Base-by-base conservation (phyloP, 2,329 filamentous ascomycete species). In the Talaromyces pinophilus region DNA sequence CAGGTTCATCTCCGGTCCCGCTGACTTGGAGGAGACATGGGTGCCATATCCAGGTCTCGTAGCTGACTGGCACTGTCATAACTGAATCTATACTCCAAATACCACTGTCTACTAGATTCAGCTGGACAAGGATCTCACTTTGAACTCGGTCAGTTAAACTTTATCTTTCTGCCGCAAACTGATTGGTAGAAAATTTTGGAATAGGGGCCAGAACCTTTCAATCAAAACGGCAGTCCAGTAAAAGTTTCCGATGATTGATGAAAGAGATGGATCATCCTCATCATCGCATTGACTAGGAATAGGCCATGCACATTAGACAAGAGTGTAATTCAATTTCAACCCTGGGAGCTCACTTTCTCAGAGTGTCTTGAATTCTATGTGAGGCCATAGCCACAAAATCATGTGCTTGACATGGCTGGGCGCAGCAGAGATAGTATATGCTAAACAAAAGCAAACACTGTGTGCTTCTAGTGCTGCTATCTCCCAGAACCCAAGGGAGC, bases 371-470 rank as follows among this genome's bases (percentile, higher is more conserved):
- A 33, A 54, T 54, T 54, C 62, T 61, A 30, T 33, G 59, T n/a
- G 67, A 68, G 0, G 67, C 67, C 46, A 68, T 67, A 17, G 28
- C 35, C 11, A 67, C 44, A 30, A 57, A 67, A n/a, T 68, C 64
- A 30, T 67, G 67, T 4, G 67, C 64, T 40, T 54, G 64, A 17
- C 46, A 67, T 5, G 67, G 67, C 19, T 42, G 61, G 11, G 46
- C 52, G 35, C 2, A 17, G 61, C 64, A 67, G 11, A 64, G 35
- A 33, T 63, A 40, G 33, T 68, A 68, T 17, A 68, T 42, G 22
- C 42, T 44, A 22, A 68, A 52, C 15, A 67, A 54, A 54, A 54
- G 50, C 50, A 30, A 54, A 54, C 50, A 54, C 50, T 54, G 50
- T 54, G 4, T 54, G 50, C 50, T 54, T 54, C 50, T 54, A 25